Conservation (phyloP, 2,329 filamentous ascomycete species). For the Blastomyces emzantsi region DNA sequence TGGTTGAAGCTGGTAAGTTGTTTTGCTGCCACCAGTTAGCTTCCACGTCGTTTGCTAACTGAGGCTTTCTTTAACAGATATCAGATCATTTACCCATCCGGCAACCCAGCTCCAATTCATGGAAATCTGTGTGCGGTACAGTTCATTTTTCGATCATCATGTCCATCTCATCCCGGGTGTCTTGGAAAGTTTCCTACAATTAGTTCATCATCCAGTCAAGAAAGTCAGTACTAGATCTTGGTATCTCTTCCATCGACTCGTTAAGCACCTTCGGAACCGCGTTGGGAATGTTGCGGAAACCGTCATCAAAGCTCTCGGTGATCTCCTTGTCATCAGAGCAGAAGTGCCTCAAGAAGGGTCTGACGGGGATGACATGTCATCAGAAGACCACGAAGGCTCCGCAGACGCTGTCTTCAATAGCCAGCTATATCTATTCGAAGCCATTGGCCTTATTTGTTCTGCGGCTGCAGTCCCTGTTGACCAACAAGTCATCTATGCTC, state of each 20-base stretch:
- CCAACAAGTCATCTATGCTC: constrained; percentile 79
- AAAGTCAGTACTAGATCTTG: constrained; percentile 86
- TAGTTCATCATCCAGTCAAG: constrained; percentile 80
- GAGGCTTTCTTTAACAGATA: constrained; percentile 44
- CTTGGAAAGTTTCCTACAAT: constrained; percentile 80
- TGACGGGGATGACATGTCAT: constrained; percentile 86
- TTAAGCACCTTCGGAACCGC: constrained; percentile 75
- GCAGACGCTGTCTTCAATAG: constrained; percentile 85
- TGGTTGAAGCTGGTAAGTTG: constrained; percentile 77
- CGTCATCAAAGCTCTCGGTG: constrained; percentile 80
- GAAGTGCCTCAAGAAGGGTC: constrained; percentile 69
- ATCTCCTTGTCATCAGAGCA: constrained; percentile 82
- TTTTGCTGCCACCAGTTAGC: constrained; percentile 18
- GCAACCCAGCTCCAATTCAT: constrained; percentile 94
- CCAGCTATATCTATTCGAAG: constrained; percentile 90
- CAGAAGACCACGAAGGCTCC: constrained; percentile 80
- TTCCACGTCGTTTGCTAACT: constrained; percentile 14
- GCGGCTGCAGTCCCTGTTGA: constrained; percentile 65
- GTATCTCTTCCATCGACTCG: constrained; percentile 92
- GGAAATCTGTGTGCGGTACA: constrained; percentile 96
- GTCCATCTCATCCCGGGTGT: constrained; percentile 72
- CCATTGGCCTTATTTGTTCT: constrained; percentile 85
- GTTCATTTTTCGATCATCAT: constrained; percentile 82
- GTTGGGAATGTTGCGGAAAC: constrained; percentile 85
- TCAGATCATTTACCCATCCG: constrained; percentile 78